phyloP scores from a whole-genome alignment of 805 yeast genomes.

The Metschnikowia shivogae region DNA sequence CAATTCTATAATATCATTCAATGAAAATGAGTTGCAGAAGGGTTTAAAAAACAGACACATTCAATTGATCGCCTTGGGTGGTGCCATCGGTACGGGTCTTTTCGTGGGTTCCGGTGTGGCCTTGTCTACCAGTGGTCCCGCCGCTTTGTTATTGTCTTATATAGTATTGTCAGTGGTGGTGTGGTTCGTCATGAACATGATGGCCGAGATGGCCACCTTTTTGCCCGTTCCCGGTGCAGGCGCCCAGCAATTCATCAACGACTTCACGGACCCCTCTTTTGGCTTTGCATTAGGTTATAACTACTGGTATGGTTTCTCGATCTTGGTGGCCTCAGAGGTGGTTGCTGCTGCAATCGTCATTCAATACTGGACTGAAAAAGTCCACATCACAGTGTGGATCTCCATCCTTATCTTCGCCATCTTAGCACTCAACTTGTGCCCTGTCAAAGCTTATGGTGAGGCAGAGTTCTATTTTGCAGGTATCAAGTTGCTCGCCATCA shows the following conservation, averaged over 20 bases:
- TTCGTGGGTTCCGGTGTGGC: slow-evolving; percentile 20
- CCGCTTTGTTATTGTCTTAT: slow-evolving; percentile 17
- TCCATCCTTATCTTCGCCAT: slow-evolving; percentile 23
- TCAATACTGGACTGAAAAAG: slow-evolving; percentile 20
- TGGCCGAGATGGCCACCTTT: slow-evolving; percentile 21
- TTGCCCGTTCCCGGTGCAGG: slow-evolving; percentile 22
- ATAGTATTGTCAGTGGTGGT: slow-evolving; percentile 16
- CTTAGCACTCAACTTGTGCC: slow-evolving; percentile 15
- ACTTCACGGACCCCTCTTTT: slow-evolving; percentile 16
- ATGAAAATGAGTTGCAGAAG: slow-evolving; percentile 13
- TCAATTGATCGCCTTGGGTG: slow-evolving; percentile 22
- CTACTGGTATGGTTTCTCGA: slow-evolving; percentile 19
- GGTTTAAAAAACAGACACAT: slow-evolving; percentile 21
- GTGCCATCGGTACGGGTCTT: slow-evolving; percentile 22
- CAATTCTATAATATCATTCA: slow-evolving; percentile 15
- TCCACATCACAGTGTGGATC: slow-evolving; percentile 38
- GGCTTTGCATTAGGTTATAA: slow-evolving; percentile 21
- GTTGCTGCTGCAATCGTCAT: slow-evolving; percentile 18
- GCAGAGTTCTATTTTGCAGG: slow-evolving; percentile 19
- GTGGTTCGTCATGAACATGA: slow-evolving; percentile 21
- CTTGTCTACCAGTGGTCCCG: slow-evolving; percentile 16
- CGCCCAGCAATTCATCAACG: slow-evolving; percentile 18
- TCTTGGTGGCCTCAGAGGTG: slow-evolving; percentile 19
- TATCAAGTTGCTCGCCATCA: slow-evolving; percentile 18
- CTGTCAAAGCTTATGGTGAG: slow-evolving; percentile 18